phyloP scores from a whole-genome alignment of 257 asterid species.

The Solanum chmielewskii region DNA sequence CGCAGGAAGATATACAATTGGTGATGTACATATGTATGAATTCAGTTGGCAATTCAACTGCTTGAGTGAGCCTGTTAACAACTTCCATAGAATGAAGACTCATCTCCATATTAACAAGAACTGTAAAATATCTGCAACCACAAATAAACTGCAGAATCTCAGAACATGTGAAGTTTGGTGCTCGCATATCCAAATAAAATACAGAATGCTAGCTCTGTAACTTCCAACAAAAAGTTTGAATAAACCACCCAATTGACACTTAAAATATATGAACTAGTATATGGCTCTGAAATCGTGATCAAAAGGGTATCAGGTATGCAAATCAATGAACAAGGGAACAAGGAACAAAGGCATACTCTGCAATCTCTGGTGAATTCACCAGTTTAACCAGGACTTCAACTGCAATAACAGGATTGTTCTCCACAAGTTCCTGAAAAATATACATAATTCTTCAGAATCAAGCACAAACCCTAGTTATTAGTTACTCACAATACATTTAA shows the following conservation, averaged over 20 bases:
- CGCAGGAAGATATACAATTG: constrained; percentile 89
- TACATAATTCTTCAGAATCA: constrained; percentile 2
- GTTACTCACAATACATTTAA: constrained; percentile 1
- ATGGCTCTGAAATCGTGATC: not conserved
- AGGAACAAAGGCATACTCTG: constrained; percentile 48
- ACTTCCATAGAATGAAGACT: constrained; percentile 99
- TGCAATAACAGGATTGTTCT: constrained; percentile 93
- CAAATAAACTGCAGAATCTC: constrained; percentile 3
- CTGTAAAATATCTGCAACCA: constrained; percentile 72
- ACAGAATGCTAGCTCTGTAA: not conserved
- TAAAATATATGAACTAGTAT: not conserved
- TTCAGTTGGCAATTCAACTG: constrained; percentile 95
- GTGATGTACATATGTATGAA: constrained; percentile 89
- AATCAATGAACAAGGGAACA: constrained; percentile 3
- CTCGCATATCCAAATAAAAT: not conserved
- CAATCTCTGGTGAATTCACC: constrained; percentile 89
- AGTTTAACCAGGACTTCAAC: constrained; percentile 86
- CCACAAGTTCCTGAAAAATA: constrained; percentile 72
- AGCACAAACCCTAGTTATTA: not conserved
- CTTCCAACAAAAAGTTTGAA: not conserved
- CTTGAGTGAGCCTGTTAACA: constrained; percentile 89
- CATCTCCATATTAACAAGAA: constrained; percentile 98
- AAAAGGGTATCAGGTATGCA: not conserved
- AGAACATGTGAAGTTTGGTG: not conserved
- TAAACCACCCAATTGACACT: not conserved